phyloP scores from a whole-genome alignment of 2,329 filamentous ascomycete genomes.

The Pseudogymnoascus sp. region DNA sequence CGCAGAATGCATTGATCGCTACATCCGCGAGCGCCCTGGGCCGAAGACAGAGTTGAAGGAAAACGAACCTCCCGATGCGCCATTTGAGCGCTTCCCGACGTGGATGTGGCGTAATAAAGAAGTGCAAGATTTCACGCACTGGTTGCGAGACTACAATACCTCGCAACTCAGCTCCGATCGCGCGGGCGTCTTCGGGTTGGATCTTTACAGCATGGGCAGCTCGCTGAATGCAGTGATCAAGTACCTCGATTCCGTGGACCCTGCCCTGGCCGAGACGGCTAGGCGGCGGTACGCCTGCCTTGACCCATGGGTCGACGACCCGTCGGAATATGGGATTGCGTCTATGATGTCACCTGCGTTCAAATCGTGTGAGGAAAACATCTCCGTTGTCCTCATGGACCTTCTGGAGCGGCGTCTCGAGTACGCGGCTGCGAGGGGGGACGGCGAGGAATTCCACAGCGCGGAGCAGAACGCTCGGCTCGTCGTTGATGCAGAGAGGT shows the following conservation, averaged over 20 bases:
- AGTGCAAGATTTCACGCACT: constrained; percentile 41
- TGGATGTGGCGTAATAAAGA: constrained; percentile 50
- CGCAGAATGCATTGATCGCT: constrained; percentile 41
- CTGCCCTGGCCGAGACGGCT: constrained; percentile 34
- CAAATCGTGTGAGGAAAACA: constrained; percentile 36
- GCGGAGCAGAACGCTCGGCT: constrained; percentile 42
- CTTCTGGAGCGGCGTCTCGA: constrained; percentile 35
- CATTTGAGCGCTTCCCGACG: constrained; percentile 42
- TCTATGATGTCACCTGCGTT: constrained; percentile 29
- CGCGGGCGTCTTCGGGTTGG: constrained; percentile 40
- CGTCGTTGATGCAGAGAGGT: constrained; percentile 37
- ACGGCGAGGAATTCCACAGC: constrained; percentile 40
- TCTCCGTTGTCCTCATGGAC: constrained; percentile 37
- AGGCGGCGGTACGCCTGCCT: constrained; percentile 37
- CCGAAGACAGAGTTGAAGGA: constrained; percentile 20
- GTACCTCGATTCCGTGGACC: constrained; percentile 39
- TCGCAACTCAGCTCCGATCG: neutral
- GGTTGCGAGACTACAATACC: constrained; percentile 34
- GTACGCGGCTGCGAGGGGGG: constrained; percentile 20
- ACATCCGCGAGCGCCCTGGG: constrained; percentile 37
- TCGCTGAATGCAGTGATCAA: constrained; percentile 38
- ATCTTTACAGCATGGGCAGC: constrained; percentile 40
- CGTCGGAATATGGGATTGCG: constrained; percentile 39
- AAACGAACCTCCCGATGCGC: constrained; percentile 22
- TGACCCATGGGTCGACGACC: constrained; percentile 40